Evolutionary conservation across 73 alveolate genomes (phyloP).

Genomic region (Paramecium pentaurelia): DNA sequence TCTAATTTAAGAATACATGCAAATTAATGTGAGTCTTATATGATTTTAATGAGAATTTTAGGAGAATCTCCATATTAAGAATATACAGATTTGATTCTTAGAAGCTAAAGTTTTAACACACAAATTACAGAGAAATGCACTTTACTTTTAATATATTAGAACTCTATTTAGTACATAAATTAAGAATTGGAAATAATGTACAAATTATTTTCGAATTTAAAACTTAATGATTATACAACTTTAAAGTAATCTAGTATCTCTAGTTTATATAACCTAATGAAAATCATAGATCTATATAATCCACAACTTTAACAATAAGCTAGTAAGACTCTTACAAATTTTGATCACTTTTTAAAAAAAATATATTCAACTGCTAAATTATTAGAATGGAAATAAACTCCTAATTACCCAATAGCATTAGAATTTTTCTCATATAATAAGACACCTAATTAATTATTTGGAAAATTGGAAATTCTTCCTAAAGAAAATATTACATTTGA

Average conservation of each 20-base stretch:
- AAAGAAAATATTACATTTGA: background rate
- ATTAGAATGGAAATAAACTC: background rate
- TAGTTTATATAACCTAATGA: background rate
- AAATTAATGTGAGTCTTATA: background rate
- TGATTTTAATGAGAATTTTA: background rate
- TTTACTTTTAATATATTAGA: background rate
- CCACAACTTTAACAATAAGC: background rate
- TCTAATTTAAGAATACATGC: background rate
- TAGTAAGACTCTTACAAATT: background rate
- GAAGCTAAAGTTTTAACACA: background rate
- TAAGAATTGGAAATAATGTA: background rate
- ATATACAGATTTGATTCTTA: background rate
- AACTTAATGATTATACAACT: background rate
- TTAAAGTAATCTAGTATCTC: background rate
- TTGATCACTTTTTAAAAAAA: background rate
- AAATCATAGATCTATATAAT: background rate
- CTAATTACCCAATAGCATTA: background rate
- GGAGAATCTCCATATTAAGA: background rate
- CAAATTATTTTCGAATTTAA: background rate
- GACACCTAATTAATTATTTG: background rate
- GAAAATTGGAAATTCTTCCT: background rate
- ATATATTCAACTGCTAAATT: background rate
- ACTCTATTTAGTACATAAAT: background rate
- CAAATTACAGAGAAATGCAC: background rate
- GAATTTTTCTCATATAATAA: background rate